Evolutionary conservation across 306 rosid genomes (phyloP).

Genomic region (Prunus kanzakura): DNA sequence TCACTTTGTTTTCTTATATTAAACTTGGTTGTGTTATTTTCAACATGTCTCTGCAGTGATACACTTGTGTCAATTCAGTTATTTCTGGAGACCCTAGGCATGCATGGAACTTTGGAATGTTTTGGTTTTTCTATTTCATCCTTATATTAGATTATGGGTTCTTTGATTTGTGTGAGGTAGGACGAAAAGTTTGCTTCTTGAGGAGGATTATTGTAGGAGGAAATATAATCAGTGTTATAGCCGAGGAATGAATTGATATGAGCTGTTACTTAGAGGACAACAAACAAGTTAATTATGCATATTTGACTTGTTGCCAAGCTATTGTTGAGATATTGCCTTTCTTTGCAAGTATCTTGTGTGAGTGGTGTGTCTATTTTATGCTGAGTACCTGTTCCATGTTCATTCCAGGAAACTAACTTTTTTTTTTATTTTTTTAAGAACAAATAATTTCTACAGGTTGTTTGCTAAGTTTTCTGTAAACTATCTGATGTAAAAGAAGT

Average conservation of each 20-base stretch:
- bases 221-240: background rate
- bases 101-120: background rate
- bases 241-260: background rate
- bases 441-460: background rate
- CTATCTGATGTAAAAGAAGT: background rate
- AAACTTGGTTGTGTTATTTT: background rate
- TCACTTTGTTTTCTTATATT: background rate
- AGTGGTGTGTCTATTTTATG: background rate
- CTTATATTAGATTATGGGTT: background rate
- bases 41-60: background rate
- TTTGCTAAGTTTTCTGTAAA: background rate
- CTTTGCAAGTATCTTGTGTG: background rate
- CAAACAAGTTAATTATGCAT: background rate
- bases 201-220: background rate
- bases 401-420: background rate
- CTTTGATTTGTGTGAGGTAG: too few species aligned
- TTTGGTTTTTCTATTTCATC: background rate
- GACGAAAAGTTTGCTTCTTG: background rate
- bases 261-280: background rate
- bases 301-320: background rate
- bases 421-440: background rate
- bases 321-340: background rate
- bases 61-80: background rate
- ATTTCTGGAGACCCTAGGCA: background rate
- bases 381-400: background rate